Evolutionary conservation across 2,329 filamentous ascomycete genomes (phyloP).

Genomic region (Arthrobotrys entomopaga): DNA sequence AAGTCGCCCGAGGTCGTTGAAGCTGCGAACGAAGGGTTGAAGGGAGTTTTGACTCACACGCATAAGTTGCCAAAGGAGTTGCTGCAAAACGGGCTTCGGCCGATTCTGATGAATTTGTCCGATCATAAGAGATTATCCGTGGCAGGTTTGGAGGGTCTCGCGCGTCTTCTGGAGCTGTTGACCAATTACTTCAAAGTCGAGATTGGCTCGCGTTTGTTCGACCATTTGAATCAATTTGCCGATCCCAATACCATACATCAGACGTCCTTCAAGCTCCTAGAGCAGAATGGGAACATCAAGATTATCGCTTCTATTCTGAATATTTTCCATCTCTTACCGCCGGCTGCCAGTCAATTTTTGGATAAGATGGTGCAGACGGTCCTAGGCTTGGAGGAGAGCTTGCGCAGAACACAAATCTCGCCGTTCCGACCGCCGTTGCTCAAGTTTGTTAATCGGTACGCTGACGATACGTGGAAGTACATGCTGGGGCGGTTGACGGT

Average conservation of each 20-base stretch:
- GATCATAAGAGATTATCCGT: conserved; percentile 90
- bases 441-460: conserved; percentile 92
- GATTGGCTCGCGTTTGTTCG: conserved; percentile 89
- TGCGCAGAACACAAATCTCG: conserved; percentile 87
- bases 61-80: conserved; percentile 95
- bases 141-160: conserved; percentile 88
- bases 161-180: conserved; percentile 85
- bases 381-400: conserved; percentile 83
- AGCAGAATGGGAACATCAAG: conserved; percentile 92
- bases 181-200: conserved; percentile 99
- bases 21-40: conserved; percentile 89
- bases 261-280: conserved; percentile 92
- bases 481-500: conserved; percentile 84
- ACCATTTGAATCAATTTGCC: conserved; percentile 91
- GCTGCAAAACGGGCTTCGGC: conserved; percentile 89
- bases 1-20: conserved; percentile 92
- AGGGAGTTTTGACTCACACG: conserved; percentile 85
- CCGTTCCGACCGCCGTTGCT: conserved; percentile 91
- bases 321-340: conserved; percentile 94
- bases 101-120: conserved; percentile 95
- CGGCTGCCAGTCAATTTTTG: conserved; percentile 89
- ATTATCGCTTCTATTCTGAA: conserved; percentile 94
- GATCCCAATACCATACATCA: conserved; percentile 83
- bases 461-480: conserved; percentile 84
- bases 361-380: conserved; percentile 88